Evolutionary conservation across 2,329 filamentous ascomycete genomes (phyloP).

Genomic region (Rosellinia necatrix): DNA sequence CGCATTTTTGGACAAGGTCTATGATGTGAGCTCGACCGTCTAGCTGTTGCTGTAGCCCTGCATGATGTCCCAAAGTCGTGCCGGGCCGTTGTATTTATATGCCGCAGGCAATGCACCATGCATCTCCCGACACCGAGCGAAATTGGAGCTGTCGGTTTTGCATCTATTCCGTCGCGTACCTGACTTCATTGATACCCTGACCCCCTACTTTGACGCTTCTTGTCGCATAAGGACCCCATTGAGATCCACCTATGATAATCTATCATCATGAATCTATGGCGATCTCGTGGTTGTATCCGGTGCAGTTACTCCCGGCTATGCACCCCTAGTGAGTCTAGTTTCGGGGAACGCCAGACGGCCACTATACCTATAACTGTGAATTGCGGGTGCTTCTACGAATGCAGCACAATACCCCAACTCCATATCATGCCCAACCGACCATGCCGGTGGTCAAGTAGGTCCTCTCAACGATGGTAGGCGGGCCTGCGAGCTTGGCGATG

Average conservation of each 20-base stretch:
- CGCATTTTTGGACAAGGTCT: slow-evolving; percentile 11
- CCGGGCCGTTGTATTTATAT: not conserved
- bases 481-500: slow-evolving; percentile 17
- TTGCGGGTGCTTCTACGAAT: not conserved
- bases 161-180: not conserved
- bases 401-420: not conserved
- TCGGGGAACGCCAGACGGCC: not conserved
- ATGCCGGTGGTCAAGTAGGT: not conserved
- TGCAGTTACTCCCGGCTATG: not conserved
- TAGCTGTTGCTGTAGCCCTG: not conserved
- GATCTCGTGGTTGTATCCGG: slow-evolving; percentile 2
- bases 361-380: not conserved
- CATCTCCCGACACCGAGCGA: not conserved
- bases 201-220: too few species aligned
- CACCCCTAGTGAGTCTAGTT: not conserved
- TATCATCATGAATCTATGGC: not conserved
- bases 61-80: too few species aligned
- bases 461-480: too few species aligned
- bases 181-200: not conserved
- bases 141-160: too few species aligned
- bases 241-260: slow-evolving; percentile 2
- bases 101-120: not conserved
- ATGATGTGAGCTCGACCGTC: not conserved
- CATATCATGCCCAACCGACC: not conserved
- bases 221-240: not conserved